Evolutionary conservation across 2,329 filamentous ascomycete genomes (phyloP).

Genomic region (Arachnomyces sp.): DNA sequence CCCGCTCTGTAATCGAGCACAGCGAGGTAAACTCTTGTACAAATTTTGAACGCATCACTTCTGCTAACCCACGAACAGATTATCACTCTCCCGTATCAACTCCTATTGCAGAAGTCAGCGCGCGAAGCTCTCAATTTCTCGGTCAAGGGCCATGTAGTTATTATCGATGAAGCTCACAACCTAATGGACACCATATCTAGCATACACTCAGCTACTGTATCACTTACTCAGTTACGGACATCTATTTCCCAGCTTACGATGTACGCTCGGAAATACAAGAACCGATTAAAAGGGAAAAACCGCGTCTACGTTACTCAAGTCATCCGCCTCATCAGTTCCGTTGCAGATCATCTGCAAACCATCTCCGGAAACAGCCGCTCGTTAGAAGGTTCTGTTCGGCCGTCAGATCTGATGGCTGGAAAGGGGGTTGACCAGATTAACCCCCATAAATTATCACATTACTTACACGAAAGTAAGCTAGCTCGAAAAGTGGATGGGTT

Average conservation of each 20-base stretch:
- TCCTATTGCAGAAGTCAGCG: slow-evolving; percentile 78
- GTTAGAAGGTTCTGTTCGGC: slow-evolving; percentile 59
- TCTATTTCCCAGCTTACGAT: slow-evolving; percentile 67
- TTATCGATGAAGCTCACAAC: slow-evolving; percentile 96
- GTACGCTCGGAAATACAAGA: slow-evolving; percentile 83
- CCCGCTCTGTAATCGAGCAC: slow-evolving; percentile 68
- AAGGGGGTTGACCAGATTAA: slow-evolving; percentile 96
- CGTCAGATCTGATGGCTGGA: slow-evolving; percentile 64
- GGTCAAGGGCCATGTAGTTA: slow-evolving; percentile 79
- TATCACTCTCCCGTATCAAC: slow-evolving; percentile 82
- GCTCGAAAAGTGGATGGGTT: slow-evolving; percentile 94
- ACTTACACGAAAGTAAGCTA: slow-evolving; percentile 84
- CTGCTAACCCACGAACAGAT: slow-evolving; percentile 43
- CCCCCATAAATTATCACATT: slow-evolving; percentile 75
- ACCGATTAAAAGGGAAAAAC: slow-evolving; percentile 81
- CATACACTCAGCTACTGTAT: slow-evolving; percentile 73
- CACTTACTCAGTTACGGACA: slow-evolving; percentile 61
- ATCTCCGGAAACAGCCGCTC: slow-evolving; percentile 34
- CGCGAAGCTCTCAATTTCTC: slow-evolving; percentile 81
- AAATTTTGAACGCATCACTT: slow-evolving; percentile 1
- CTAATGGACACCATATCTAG: slow-evolving; percentile 89
- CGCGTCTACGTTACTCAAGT: slow-evolving; percentile 84
- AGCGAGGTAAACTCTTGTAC: slow-evolving; percentile 50
- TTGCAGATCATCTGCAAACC: slow-evolving; percentile 59
- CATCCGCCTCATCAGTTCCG: slow-evolving; percentile 70